Conservation (phyloP, 352 stramenopile genomes). For the Globisporangium canariense region DNA sequence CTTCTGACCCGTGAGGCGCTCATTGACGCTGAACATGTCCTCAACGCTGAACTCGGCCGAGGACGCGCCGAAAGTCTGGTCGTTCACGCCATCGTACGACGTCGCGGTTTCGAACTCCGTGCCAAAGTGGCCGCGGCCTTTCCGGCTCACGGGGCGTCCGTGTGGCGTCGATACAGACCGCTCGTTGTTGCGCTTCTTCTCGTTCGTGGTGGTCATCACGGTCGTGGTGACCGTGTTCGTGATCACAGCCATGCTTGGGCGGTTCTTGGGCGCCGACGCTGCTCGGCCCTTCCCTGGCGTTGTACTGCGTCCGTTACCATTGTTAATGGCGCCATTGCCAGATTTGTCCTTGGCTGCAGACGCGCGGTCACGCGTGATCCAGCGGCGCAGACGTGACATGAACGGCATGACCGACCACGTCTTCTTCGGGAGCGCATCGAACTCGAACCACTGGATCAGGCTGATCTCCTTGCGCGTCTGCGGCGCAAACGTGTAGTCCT, state of each 20-base stretch:
- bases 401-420: conserved; percentile 94
- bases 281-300: conserved; percentile 50
- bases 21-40: conserved; percentile 96
- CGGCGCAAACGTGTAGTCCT: conserved; percentile 91
- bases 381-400: conserved; percentile 86
- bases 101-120: conserved; percentile 78
- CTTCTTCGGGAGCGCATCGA: conserved; percentile 90
- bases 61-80: conserved; percentile 81
- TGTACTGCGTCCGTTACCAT: conserved; percentile 21
- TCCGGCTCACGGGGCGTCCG: conserved; percentile 32
- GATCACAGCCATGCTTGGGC: conserved; percentile 36
- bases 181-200: conserved; percentile 45
- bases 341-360: conserved; percentile 42
- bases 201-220: conserved; percentile 11
- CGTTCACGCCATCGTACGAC: conserved; percentile 85
- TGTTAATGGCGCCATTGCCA: neutral
- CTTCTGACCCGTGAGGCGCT: conserved; percentile 88
- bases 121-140: conserved; percentile 74
- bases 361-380: conserved; percentile 72
- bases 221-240: conserved; percentile 25
- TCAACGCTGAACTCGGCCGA: conserved; percentile 87
- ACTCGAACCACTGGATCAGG: conserved; percentile 89
- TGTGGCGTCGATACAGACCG: conserved; percentile 77
- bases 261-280: conserved; percentile 72
- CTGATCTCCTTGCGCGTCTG: conserved; percentile 95